Evolutionary conservation across 805 yeast species (phyloP), one percentile per base, ranked within the genome.

Genomic region (Wickerhamiella hasegawae): DNA sequence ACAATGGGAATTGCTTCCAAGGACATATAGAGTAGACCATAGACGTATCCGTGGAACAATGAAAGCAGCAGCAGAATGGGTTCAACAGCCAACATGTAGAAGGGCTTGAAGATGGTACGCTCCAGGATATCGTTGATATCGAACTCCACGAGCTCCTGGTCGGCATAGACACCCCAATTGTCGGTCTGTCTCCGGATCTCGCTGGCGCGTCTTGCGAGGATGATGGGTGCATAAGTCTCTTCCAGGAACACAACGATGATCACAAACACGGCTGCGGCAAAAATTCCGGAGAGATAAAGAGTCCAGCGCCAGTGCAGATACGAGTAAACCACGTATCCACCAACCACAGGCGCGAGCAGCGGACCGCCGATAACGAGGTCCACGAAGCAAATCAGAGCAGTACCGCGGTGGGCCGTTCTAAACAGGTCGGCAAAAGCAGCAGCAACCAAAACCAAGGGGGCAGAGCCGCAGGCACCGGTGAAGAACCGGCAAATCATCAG

Each of bases 321-420:
- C 72, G 85, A 79, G 20, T 83, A 77, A 45, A 92, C 93, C 39
- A 77, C 58, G 50, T 74, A 68, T 36, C 93, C 87, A 26, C 74
- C 73, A 54, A 79, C 68, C 38, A 84, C 73, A 14, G 95, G 95
- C 1, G 87, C 90, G 28, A 77, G 39, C 60, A 81, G 65, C 16
- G 95, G 94, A 40, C 92, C 90, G 76, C 51, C 78, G 26, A 81
- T 46, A 92, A 57, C 72, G 53, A 67, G 65, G 44, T 51, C 59
- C 40, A 68, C 60, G 41, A 65, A 75, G 43, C 53, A 57, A n/a
- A 53, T 69, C 38, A 63, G 61, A 28, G 75, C 73, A 36, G 55
- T 52, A 21, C 77, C 81, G 48, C 81, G 60, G 10, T 53, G 49
- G 21, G 59, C 53, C 2, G 73, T 68, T 10, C 52, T 45, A 54